These are phyloP conservation scores for Colletotrichum melonis DNA, from an alignment of 2,329 filamentous ascomycete species.

Conservation along the genomic window DNA sequence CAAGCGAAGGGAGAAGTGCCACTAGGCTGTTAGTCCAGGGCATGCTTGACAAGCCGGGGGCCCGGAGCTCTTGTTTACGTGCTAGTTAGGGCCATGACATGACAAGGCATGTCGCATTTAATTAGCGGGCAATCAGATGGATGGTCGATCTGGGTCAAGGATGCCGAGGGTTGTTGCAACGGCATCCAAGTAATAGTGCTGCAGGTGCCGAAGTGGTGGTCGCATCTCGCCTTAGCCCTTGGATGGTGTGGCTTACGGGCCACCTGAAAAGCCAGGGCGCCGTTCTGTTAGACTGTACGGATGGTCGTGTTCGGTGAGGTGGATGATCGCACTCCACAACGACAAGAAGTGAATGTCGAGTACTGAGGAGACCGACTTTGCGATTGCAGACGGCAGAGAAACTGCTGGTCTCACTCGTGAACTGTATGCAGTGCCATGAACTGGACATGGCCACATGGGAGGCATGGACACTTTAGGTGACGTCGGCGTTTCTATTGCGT, in stretches of 20 bases:
- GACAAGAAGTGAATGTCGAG: background rate
- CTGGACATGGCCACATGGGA: background rate
- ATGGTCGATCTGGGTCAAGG: constrained; percentile 14
- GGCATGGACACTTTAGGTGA: background rate
- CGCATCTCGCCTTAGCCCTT: background rate
- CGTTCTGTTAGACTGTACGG: background rate
- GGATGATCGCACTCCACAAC: background rate
- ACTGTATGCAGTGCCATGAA: background rate
- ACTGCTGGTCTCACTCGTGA: background rate
- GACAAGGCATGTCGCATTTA: background rate
- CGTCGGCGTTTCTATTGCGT: background rate
- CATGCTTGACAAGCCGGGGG: background rate
- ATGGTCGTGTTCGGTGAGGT: constrained; percentile 19
- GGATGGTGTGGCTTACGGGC: constrained; percentile 9
- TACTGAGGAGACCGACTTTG: background rate
- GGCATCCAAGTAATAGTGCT: background rate
- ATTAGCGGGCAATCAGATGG: background rate
- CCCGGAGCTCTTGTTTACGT: background rate
- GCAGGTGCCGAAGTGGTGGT: background rate
- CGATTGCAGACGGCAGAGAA: background rate
- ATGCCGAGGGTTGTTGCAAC: background rate
- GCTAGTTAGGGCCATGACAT: background rate
- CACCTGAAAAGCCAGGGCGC: constrained; percentile 19
- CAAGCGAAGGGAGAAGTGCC: background rate
- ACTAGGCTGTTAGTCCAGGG: background rate